phyloP scores from a whole-genome alignment of 345 rosid species.

The Eucalyptus victrix region DNA sequence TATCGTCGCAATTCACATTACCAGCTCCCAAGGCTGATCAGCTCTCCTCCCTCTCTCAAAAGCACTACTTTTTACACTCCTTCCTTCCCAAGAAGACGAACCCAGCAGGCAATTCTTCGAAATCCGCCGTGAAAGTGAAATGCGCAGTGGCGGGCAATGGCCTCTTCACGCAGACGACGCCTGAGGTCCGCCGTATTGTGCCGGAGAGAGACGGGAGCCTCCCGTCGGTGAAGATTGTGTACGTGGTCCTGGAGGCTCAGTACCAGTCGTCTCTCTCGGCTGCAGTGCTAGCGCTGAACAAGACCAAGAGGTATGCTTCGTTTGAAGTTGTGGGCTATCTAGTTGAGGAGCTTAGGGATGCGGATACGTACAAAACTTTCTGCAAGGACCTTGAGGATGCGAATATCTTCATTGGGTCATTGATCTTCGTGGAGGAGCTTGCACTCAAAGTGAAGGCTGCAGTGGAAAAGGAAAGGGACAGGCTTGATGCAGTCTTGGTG shows the following conservation, averaged over 20 bases:
- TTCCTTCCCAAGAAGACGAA: conserved; percentile 35
- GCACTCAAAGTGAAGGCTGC: conserved; percentile 85
- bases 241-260: conserved; percentile 97
- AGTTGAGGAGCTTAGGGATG: conserved; percentile 91
- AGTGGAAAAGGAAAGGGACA: conserved; percentile 88
- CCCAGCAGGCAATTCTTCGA: conserved; percentile 13
- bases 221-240: conserved; percentile 78
- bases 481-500: conserved; percentile 92
- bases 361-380: conserved; percentile 52
- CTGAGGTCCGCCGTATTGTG: conserved; percentile 81
- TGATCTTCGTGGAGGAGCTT: conserved; percentile 92
- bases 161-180: conserved; percentile 89
- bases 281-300: conserved; percentile 70
- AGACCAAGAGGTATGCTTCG: conserved; percentile 41
- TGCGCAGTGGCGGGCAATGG: conserved; percentile 77
- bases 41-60: conserved; percentile 63
- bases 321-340: conserved; percentile 91
- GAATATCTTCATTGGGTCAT: conserved; percentile 84
- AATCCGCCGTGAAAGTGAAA: conserved; percentile 36
- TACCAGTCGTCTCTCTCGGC: conserved; percentile 84
- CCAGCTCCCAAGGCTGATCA: conserved; percentile 55
- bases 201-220: conserved; percentile 55
- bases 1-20: conserved; percentile 59
- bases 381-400: conserved; percentile 86
- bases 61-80: conserved; percentile 64